Evolutionary conservation across 1,284 basidiomycete genomes (phyloP).

Genomic region (Fomitopsis betulina): DNA sequence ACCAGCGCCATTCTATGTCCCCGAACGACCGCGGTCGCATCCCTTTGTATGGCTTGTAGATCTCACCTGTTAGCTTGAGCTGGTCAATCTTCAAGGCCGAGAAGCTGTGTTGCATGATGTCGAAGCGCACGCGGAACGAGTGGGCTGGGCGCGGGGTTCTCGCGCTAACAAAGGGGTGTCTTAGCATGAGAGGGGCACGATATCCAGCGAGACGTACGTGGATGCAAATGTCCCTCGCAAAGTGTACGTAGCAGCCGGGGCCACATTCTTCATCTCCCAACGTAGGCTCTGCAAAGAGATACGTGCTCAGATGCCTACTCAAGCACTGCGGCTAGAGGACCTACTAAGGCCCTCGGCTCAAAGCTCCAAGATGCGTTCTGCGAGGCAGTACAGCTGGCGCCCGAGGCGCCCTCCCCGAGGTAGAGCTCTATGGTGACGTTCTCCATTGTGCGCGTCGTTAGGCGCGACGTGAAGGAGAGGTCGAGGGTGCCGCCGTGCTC

Average conservation of each 20-base stretch:
- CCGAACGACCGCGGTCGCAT: constrained; percentile 59
- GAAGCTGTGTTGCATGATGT: constrained; percentile 69
- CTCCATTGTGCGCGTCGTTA: constrained; percentile 64
- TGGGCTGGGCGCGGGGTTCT: constrained; percentile 53
- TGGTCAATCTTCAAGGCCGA: constrained; percentile 83
- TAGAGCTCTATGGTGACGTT: constrained; percentile 67
- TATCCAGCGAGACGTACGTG: constrained; percentile 38
- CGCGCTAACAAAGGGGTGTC: constrained; percentile 21
- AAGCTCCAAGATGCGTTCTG: constrained; percentile 78
- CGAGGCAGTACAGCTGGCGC: constrained; percentile 58
- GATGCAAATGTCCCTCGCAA: constrained; percentile 77
- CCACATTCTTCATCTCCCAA: constrained; percentile 74
- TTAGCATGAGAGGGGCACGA: neutral
- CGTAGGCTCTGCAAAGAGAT: constrained; percentile 46
- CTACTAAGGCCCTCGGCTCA: constrained; percentile 59
- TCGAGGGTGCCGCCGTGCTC: constrained; percentile 68
- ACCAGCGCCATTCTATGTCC: constrained; percentile 77
- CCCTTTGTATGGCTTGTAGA: constrained; percentile 73
- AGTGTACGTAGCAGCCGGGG: constrained; percentile 65
- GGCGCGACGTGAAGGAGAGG: constrained; percentile 64
- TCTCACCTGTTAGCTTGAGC: constrained; percentile 76
- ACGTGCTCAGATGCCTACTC: neutral
- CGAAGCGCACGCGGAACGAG: constrained; percentile 69
- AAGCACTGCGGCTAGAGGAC: neutral
- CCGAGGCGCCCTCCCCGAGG: constrained; percentile 68